A percentile compares a stretch with the other conserved stretches of the same genome.
phyloP scores from a whole-genome alignment of 768 basidiomycete genomes.

The Mycena indigotica region DNA sequence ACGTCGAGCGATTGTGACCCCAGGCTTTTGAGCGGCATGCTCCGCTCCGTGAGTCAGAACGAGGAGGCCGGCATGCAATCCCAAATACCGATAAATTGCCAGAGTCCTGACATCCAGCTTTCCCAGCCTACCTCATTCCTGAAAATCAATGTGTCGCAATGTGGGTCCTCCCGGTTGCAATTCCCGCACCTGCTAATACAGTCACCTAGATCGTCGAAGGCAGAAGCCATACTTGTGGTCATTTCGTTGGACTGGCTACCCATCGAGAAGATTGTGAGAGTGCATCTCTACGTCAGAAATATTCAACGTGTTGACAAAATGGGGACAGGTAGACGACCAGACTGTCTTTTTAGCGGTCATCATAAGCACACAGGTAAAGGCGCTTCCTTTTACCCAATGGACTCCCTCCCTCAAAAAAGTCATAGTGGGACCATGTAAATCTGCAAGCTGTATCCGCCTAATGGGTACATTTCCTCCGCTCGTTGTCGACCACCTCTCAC shows the following conservation, averaged over 20 bases:
- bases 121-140: constrained; percentile 18
- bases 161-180: constrained; percentile 40
- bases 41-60: constrained; percentile 46
- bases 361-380: constrained; percentile 64
- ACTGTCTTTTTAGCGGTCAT: constrained; percentile 72
- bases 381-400: too few relatives aligned
- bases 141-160: constrained; percentile 68
- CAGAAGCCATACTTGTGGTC: constrained; percentile 70
- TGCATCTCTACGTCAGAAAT: too few relatives aligned
- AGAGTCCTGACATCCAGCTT: constrained; percentile 21
- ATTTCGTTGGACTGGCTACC: constrained; percentile 69
- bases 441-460: constrained; percentile 56
- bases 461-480: constrained; percentile 42
- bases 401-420: too few relatives aligned
- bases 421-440: constrained; percentile 46
- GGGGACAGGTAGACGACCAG: constrained; percentile 38
- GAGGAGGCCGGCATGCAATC: constrained; percentile 42
- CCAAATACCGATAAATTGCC: constrained; percentile 18
- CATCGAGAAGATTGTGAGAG: constrained; percentile 60
- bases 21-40: constrained; percentile 32
- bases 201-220: constrained; percentile 69
- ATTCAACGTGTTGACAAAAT: too few relatives aligned
- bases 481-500: background rate
- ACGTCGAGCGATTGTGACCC: constrained; percentile 14
- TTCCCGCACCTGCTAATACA: constrained; percentile 3